Conservation (phyloP, 2,329 filamentous ascomycete species). For the Cercospora zeae-maydis region DNA sequence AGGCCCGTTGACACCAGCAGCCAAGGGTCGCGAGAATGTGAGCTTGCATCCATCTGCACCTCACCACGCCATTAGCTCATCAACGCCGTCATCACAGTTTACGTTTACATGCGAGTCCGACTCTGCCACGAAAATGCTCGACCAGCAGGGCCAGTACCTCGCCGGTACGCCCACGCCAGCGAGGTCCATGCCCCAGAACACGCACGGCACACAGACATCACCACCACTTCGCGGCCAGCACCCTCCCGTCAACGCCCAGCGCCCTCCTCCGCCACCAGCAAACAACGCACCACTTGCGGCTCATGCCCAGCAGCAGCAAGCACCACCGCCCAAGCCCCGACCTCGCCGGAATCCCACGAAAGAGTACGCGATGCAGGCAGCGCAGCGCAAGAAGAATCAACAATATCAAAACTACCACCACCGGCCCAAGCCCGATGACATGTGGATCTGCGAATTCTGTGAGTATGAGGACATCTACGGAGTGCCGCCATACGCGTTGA, state of each 20-base stretch:
- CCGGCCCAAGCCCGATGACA: slow-evolving; percentile 66
- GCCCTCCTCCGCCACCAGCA: slow-evolving; percentile 24
- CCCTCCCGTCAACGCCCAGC: slow-evolving; percentile 16
- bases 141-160: slow-evolving; percentile 28
- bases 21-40: slow-evolving; percentile 70
- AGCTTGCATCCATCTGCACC: slow-evolving; percentile 65
- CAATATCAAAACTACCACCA: slow-evolving; percentile 72
- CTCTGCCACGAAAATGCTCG: slow-evolving; percentile 69
- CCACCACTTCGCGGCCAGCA: slow-evolving; percentile 23
- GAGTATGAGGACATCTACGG: slow-evolving; percentile 97
- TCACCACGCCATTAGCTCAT: slow-evolving; percentile 48
- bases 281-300: slow-evolving; percentile 28
- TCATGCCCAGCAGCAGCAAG: slow-evolving; percentile 35
- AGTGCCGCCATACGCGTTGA: slow-evolving; percentile 75
- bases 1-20: slow-evolving; percentile 52
- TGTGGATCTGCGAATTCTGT: slow-evolving; percentile 97
- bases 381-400: slow-evolving; percentile 72
- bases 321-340: slow-evolving; percentile 56
- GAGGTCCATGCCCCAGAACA: slow-evolving; percentile 16
- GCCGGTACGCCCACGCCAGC: slow-evolving; percentile 22
- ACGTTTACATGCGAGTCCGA: slow-evolving; percentile 95
- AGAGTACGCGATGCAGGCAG: slow-evolving; percentile 70
- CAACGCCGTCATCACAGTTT: slow-evolving; percentile 79
- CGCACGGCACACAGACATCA: slow-evolving; percentile 32
- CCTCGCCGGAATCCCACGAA: slow-evolving; percentile 59